Conservation (phyloP, 202 grass and related monocot species). For the Brachypodium distachyon region DNA sequence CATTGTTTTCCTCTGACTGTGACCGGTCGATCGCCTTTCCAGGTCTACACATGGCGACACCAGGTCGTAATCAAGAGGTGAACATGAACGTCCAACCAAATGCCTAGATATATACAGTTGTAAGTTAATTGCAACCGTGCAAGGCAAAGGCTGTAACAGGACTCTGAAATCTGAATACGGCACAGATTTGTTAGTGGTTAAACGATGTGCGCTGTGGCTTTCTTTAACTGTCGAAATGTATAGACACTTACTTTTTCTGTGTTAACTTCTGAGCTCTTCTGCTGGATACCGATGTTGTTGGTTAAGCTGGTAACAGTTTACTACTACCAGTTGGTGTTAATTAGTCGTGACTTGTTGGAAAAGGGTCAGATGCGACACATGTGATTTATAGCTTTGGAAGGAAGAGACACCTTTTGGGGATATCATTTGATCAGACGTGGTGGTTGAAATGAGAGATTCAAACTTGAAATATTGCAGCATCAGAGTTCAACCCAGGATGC, state of each 20-base stretch:
- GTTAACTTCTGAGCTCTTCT: neutral
- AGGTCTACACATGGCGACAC: neutral
- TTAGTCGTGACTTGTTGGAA: neutral
- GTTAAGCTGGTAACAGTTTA: neutral
- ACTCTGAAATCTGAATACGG: neutral
- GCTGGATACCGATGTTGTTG: neutral
- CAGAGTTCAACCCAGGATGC: neutral
- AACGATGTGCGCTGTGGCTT: neutral
- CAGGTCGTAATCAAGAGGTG: neutral
- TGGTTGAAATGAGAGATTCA: conserved; percentile 16
- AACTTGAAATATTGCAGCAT: conserved; percentile 12
- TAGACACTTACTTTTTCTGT: neutral
- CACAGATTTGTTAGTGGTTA: neutral
- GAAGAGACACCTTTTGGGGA: neutral
- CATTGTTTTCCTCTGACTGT: neutral
- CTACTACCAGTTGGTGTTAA: neutral
- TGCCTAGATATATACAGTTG: neutral
- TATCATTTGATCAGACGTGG: neutral
- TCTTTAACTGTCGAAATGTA: neutral
- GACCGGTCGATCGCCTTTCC: neutral
- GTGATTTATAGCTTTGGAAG: neutral
- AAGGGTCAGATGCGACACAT: neutral
- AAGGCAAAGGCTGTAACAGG: neutral
- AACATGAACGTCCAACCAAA: neutral
- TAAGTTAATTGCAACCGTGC: neutral